Evolutionary conservation across 768 basidiomycete species (phyloP), one percentile per base, ranked within the genome.

Genomic region (Podaxis sp.): DNA sequence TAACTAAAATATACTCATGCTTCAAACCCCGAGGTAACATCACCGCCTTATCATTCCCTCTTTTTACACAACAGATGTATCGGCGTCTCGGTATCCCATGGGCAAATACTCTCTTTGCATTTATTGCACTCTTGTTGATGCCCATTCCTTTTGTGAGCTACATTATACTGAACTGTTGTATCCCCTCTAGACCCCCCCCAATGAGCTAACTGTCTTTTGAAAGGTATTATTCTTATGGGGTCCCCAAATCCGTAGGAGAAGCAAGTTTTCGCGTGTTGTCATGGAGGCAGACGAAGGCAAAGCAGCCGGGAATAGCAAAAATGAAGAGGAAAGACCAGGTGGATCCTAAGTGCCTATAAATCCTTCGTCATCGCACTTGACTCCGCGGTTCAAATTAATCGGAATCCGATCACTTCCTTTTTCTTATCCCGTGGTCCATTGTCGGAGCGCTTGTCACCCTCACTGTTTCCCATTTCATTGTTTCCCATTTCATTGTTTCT

Each of bases 1-100:
- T 9, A 44, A 44, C 42, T 13, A 27, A 18, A 23, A n/a, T 21
- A 21, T 21, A 6, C 16, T 42, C 11, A 36, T 58, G 9, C 50
- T 37, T 14, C 11, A 6, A 42, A 28, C 27, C 2, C 25, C 23
- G 6, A 82, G 79, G 81, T 37, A 82, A 81, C 56, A 64, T 82
- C 18, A 70, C 77, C 25, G 82, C 74, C 1, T 73, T 75, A 5
- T 70, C 72, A 7, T 86, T 88, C 71, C 80, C 85, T 0, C 73
- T 88, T 4, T 87, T 87, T 68, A 80, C 83, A n/a, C 67, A 74
- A n/a, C 75, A 71, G 57, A 80, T 86, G 80, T 86, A 80, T 68
- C 68, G 69, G 0, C 67, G 65, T 0, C 72, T 88, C 50, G 81
- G 80, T 23, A 82, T 81, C 54, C 76, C 77, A 42, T 87, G 86